A percentile compares a stretch with the other conserved stretches of the same genome.
These are phyloP conservation scores for Pythium guiyangense DNA, from an alignment of 352 stramenopile species.

Conservation along the genomic window DNA sequence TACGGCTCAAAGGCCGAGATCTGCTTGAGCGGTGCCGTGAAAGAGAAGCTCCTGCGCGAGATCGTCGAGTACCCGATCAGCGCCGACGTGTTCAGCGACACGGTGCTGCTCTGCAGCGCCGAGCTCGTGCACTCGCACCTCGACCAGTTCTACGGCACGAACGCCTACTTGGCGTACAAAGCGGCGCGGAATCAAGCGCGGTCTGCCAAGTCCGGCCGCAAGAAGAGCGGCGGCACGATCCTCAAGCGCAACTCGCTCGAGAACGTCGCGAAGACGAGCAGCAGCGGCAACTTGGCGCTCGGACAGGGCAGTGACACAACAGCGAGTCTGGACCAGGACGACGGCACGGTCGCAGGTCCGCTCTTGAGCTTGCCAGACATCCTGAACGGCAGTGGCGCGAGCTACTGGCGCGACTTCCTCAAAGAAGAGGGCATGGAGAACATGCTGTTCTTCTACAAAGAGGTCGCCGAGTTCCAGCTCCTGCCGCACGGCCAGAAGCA, in stretches of 20 bases:
- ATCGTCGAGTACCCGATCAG: slow-evolving; percentile 40
- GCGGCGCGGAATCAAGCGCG: slow-evolving; percentile 8
- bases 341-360: neutral
- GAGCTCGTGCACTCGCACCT: slow-evolving; percentile 62
- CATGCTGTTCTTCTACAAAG: slow-evolving; percentile 66
- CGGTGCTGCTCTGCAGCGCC: slow-evolving; percentile 50
- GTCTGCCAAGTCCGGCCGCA: neutral
- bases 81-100: slow-evolving; percentile 51
- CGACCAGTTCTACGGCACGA: slow-evolving; percentile 45
- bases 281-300: neutral
- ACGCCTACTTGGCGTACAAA: slow-evolving; percentile 42
- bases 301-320: no score
- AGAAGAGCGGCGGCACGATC: slow-evolving; percentile 2
- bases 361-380: slow-evolving; percentile 29
- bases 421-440: slow-evolving; percentile 45
- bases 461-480: slow-evolving; percentile 67
- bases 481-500: slow-evolving; percentile 60
- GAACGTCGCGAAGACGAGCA: neutral
- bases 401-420: slow-evolving; percentile 56
- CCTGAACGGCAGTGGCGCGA: slow-evolving; percentile 40
- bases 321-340: neutral
- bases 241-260: slow-evolving; percentile 6
- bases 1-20: slow-evolving; percentile 70
- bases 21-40: slow-evolving; percentile 34
- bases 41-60: slow-evolving; percentile 38